Percentiles rank a stretch among this genome's conserved stretches.
phyloP scores from a whole-genome alignment of 768 basidiomycete species.

The Pluteus cervinus region DNA sequence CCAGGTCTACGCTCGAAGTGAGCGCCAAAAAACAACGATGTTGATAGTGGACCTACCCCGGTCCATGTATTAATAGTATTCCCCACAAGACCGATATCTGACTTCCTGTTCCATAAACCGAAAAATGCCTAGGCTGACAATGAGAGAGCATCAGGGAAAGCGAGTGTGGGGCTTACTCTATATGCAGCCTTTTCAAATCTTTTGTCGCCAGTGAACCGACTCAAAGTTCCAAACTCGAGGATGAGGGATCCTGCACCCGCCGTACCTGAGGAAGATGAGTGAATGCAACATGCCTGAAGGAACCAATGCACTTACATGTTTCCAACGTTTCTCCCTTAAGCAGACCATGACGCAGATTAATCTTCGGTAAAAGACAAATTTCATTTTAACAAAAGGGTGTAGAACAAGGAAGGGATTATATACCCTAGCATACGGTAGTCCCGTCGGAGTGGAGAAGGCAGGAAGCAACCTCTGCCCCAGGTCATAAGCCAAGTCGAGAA shows the following conservation, averaged over 20 bases:
- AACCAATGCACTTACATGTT: slow-evolving; percentile 58
- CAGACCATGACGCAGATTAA: slow-evolving; percentile 81
- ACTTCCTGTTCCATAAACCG: slow-evolving; percentile 88
- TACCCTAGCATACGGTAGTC: slow-evolving; percentile 89
- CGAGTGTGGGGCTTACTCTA: slow-evolving; percentile 28
- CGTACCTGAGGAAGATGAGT: slow-evolving; percentile 46
- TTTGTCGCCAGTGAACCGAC: slow-evolving; percentile 84
- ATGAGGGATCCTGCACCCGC: slow-evolving; percentile 92
- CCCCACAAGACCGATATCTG: slow-evolving; percentile 78
- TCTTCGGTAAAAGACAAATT: slow-evolving; percentile 33
- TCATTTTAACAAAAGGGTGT: slow-evolving; percentile 4
- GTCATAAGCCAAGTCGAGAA: slow-evolving; percentile 78
- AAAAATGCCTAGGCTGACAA: slow-evolving; percentile 61
- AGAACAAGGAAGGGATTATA: slow-evolving; percentile 10
- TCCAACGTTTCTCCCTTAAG: slow-evolving; percentile 70
- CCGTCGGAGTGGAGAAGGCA: slow-evolving; percentile 88
- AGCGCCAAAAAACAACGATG: no score
- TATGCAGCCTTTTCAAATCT: slow-evolving; percentile 87
- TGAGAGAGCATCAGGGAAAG: not conserved
- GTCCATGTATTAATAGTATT: slow-evolving; percentile 83
- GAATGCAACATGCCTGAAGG: not conserved
- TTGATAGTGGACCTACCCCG: slow-evolving; percentile 48
- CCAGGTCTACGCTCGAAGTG: no score
- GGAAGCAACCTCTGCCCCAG: slow-evolving; percentile 82
- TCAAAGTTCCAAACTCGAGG: slow-evolving; percentile 90